Base-by-base conservation (phyloP, 495 filamentous ascomycete species). In the Neurospora sp. region DNA sequence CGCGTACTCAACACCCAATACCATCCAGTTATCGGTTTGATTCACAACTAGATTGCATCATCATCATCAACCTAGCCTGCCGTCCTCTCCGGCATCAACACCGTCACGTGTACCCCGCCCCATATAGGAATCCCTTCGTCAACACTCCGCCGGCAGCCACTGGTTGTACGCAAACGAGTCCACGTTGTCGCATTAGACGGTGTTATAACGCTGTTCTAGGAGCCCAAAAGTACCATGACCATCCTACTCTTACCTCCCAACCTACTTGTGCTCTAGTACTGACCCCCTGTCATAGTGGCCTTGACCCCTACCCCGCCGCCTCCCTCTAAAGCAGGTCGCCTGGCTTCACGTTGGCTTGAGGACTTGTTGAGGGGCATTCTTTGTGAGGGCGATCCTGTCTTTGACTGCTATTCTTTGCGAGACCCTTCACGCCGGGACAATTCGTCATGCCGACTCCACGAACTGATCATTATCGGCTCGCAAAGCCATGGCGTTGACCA, bases 271-370 rank as follows among this genome's bases (percentile, higher is more conserved):
- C 54, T 35, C 27, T 18, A 35, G 14, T 18, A 31, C 54, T 66
- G 27, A 66, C 27, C 2, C 11, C 23, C 27, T 66, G 54, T 66
- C 31, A 66, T 35, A 66, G 54, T 66, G 54, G 54, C 12, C 23
- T 35, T 66, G 23, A 0, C 7, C 54, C 14, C 27, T 9, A 31
- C 27, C 31, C 54, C 54, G 23, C 54, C 27, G 12, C 54, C 27
- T 66, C 54, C 54, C 54, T 27, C 54, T 18, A 37, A 18, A 73
- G 73, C 69, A 35, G 79, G 79, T 10, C 75, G 75, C 5, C 69
- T 81, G 41, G 78, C 79, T 41, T 69, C 75, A 11, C 72, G 74
- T 37, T 74, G 78, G 38, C 44, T 82, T 46, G 39, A 75, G 11
- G 80, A 81, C 62, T 77, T 75, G 70, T 71, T 77, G 44, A 69